phyloP scores from a whole-genome alignment of 148 eudicot genomes.

The Camellia lanceoleosa region DNA sequence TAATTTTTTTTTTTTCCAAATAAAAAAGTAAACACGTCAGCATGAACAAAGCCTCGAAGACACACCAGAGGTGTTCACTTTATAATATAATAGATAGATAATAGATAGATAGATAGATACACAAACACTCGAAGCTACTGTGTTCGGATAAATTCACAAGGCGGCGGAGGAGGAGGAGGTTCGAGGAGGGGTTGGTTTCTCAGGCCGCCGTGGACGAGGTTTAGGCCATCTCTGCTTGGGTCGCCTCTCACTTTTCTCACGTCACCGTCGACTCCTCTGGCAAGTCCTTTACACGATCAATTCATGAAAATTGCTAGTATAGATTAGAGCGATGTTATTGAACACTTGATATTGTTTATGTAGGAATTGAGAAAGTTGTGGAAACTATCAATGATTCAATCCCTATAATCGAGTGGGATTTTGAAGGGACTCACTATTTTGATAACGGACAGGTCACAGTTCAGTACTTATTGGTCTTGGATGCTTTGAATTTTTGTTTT shows the following conservation, averaged over 20 bases:
- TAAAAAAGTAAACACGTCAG: too few species aligned
- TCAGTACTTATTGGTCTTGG: constrained; percentile 58
- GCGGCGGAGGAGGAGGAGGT: background rate
- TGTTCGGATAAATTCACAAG: background rate
- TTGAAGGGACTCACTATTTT: too few species aligned
- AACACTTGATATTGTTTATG: too few species aligned
- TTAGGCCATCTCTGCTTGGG: constrained; percentile 48
- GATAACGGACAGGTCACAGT: too few species aligned
- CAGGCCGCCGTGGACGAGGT: constrained; percentile 49
- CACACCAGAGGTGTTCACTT: too few species aligned
- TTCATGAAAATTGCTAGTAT: background rate
- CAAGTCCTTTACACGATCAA: constrained; percentile 20
- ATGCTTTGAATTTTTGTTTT: constrained; percentile 73
- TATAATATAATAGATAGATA: too few species aligned
- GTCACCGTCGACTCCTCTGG: constrained; percentile 35
- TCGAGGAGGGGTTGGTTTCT: background rate
- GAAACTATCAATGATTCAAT: too few species aligned
- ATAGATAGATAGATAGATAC: too few species aligned
- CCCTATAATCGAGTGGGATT: too few species aligned
- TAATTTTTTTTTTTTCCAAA: too few species aligned
- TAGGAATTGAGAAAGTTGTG: too few species aligned
- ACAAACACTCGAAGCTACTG: background rate
- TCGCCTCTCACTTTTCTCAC: constrained; percentile 49
- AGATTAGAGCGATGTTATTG: constrained; percentile 4
- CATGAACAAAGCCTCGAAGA: too few species aligned